phyloP scores from a whole-genome alignment of 2,329 filamentous ascomycete genomes.

The Trichoderma simmonsii region DNA sequence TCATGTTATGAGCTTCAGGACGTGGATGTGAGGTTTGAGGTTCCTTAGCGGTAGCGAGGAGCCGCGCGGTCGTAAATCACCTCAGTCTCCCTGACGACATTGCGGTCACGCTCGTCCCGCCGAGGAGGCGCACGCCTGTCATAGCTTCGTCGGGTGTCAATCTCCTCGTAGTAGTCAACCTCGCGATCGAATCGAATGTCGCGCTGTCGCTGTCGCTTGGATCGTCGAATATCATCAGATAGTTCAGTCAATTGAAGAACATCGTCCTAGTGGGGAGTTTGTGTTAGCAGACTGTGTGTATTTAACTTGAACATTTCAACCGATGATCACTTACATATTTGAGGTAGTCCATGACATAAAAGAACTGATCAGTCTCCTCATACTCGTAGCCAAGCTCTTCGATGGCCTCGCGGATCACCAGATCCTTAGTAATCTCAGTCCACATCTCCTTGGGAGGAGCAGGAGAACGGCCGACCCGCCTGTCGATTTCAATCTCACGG shows the following conservation, averaged over 20 bases:
- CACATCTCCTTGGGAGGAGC: conserved; percentile 65
- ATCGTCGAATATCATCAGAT: conserved; percentile 75
- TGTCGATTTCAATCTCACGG: conserved; percentile 52
- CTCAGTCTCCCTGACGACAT: conserved; percentile 59
- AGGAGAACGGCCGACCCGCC: conserved; percentile 40
- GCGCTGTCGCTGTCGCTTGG: conserved; percentile 49
- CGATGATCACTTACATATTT: conserved; percentile 64
- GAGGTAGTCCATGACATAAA: conserved; percentile 90
- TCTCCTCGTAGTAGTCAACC: conserved; percentile 52
- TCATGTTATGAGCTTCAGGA: not conserved
- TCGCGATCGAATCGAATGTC: conserved; percentile 62
- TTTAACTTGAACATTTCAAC: not conserved
- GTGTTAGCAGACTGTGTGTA: conserved; percentile 32
- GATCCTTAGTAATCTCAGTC: conserved; percentile 95
- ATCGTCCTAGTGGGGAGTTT: conserved; percentile 63
- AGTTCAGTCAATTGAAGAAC: conserved; percentile 79
- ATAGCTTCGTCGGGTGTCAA: conserved; percentile 38
- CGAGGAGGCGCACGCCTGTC: conserved; percentile 29
- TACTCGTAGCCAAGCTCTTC: conserved; percentile 81
- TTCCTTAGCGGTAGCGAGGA: conserved; percentile 26
- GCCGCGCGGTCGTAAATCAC: conserved; percentile 55
- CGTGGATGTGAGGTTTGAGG: not conserved
- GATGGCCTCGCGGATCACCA: conserved; percentile 84
- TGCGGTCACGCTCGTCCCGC: conserved; percentile 59
- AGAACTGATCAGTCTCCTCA: conserved; percentile 85